Percentiles rank a stretch among this genome's conserved stretches.
Evolutionary conservation across 768 basidiomycete species (phyloP).

Genomic region (Pholiota conissans): DNA sequence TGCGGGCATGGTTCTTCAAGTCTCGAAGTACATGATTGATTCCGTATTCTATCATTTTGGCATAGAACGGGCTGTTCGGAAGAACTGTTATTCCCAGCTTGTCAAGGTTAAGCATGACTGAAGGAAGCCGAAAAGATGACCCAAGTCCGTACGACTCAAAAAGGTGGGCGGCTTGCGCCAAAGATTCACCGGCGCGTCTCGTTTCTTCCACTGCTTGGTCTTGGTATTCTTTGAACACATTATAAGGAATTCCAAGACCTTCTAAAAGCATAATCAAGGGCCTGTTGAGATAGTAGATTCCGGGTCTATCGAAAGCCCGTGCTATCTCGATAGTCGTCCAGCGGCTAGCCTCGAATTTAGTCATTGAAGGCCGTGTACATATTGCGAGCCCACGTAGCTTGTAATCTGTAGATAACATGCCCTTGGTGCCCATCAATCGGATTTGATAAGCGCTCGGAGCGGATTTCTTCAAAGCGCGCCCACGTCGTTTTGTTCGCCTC

Average conservation of each 20-base stretch:
- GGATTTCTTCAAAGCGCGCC: slow-evolving; percentile 25
- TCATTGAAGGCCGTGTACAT: slow-evolving; percentile 59
- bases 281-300: slow-evolving; percentile 57
- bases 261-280: slow-evolving; percentile 68
- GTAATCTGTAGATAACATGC: slow-evolving; percentile 61
- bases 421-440: slow-evolving; percentile 65
- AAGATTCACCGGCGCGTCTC: slow-evolving; percentile 37
- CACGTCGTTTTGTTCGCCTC: slow-evolving; percentile 35
- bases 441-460: slow-evolving; percentile 58
- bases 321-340: slow-evolving; percentile 62
- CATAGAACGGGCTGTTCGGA: slow-evolving; percentile 45
- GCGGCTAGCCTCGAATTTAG: slow-evolving; percentile 59
- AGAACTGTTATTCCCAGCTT: slow-evolving; percentile 44
- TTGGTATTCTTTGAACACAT: slow-evolving; percentile 55
- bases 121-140: slow-evolving; percentile 53
- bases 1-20: slow-evolving; percentile 65
- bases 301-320: slow-evolving; percentile 59
- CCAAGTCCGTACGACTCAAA: slow-evolving; percentile 62
- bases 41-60: slow-evolving; percentile 51
- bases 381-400: slow-evolving; percentile 48
- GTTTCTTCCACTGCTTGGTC: slow-evolving; percentile 50
- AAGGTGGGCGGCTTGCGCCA: slow-evolving; percentile 45
- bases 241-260: slow-evolving; percentile 56
- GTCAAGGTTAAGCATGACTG: slow-evolving; percentile 47
- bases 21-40: slow-evolving; percentile 65